Evolutionary conservation across 2,329 filamentous ascomycete genomes (phyloP), one percentile per base, ranked within the genome.

Genomic region (Pseudogymnoascus verrucosus): DNA sequence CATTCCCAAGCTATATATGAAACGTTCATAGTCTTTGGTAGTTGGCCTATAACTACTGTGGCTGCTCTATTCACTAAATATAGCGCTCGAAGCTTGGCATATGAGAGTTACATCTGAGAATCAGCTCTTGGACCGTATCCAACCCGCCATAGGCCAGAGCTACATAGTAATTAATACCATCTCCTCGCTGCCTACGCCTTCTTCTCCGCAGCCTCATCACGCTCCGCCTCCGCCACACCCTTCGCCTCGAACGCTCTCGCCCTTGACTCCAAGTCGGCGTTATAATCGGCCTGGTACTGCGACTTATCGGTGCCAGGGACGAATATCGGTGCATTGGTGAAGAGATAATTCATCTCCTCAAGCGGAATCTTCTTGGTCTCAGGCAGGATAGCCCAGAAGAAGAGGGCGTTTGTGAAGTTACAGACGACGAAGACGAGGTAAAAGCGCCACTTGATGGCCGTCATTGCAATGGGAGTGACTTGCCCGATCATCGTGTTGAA

Each of bases 401-500:
- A 88, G 31, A 87, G 28, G 0, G 84, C 84, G 67, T 88, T 88
- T 26, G 84, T 87, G 69, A 88, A 84, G 72, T 90, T 90, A 73
- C 87, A 88, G 34, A 89, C 69, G 65, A 83, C 78, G 71, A 89
- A 89, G 12, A 89, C 71, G 62, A 84, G 76, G 70, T 82, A 82
- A 72, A 74, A 82, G 54, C 72, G 71, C 76, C 78, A 82, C 61
- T 77, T 77, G 57, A 80, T 75, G n/a, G 73, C 75, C 6, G 75
- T 73, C 44, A 81, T 76, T 3, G 79, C 79, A 2, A 85, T 83
- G 2, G 82, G 82, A 0, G 87, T 90, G 8, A 87, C 81, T 72
- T 89, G 85, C 1, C 86, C 87, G 63, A 90, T 90, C 82, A 90
- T 84, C 31, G 88, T 90, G 76, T 90, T 90, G 78, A 89, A 91